These are phyloP conservation scores for Solanum ossicruentum DNA, from an alignment of 257 asterid species.

Conservation along the genomic window DNA sequence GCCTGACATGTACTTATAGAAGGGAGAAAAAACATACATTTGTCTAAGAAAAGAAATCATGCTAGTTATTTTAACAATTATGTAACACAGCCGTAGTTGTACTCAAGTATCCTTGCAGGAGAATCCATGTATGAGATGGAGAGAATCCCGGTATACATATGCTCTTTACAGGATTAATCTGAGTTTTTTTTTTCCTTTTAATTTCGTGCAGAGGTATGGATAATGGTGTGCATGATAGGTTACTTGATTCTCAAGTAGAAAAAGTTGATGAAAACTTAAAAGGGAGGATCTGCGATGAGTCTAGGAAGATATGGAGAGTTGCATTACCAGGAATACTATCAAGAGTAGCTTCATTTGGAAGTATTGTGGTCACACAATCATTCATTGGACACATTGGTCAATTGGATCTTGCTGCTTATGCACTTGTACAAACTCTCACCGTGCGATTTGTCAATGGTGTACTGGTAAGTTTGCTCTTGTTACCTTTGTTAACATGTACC, in stretches of 20 bases:
- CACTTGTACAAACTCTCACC: slow-evolving; percentile 62
- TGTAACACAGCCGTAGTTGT: background rate
- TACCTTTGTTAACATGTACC: background rate
- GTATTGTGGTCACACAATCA: slow-evolving; percentile 58
- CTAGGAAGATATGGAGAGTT: slow-evolving; percentile 80
- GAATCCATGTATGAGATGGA: background rate
- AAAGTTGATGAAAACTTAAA: slow-evolving; percentile 27
- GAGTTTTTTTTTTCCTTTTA: background rate
- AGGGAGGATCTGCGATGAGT: slow-evolving; percentile 33
- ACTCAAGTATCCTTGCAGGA: background rate
- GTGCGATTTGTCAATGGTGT: slow-evolving; percentile 64
- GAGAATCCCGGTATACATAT: background rate
- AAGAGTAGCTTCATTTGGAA: slow-evolving; percentile 56
- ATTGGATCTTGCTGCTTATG: slow-evolving; percentile 62
- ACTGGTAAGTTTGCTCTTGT: slow-evolving; percentile 30
- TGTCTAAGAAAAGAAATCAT: background rate
- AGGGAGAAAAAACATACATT: background rate
- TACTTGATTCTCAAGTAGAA: slow-evolving; percentile 27
- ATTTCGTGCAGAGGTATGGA: slow-evolving; percentile 34
- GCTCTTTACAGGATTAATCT: background rate
- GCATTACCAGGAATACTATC: slow-evolving; percentile 72
- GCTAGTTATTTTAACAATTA: background rate
- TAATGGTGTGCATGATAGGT: slow-evolving; percentile 27
- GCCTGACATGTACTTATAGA: background rate
- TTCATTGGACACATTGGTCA: slow-evolving; percentile 54